phyloP scores from a whole-genome alignment of 2,329 filamentous ascomycete species.

The Fusarium scirpi region DNA sequence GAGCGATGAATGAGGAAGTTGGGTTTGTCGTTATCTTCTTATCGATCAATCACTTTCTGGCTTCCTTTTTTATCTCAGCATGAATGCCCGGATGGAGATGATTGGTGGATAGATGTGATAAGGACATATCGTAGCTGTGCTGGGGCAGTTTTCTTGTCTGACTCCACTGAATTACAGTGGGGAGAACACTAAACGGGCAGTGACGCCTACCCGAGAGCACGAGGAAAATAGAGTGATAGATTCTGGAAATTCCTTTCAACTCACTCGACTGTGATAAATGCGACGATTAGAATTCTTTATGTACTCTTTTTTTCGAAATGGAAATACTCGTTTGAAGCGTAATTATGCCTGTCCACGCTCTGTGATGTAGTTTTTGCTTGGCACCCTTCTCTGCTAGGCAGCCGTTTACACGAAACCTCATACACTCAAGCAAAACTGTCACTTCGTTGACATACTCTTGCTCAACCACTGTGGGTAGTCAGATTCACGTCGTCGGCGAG shows the following conservation, averaged over 20 bases:
- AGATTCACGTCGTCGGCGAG: neutral
- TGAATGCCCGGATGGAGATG: accelerated
- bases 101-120: neutral
- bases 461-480: neutral
- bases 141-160: neutral
- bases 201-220: neutral
- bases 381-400: accelerated
- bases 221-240: neutral
- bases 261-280: neutral
- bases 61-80: neutral
- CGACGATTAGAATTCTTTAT: too few species aligned
- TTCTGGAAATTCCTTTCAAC: neutral
- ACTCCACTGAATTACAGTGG: neutral
- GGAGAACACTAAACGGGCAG: neutral
- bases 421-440: too few species aligned
- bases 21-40: neutral
- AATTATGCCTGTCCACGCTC: neutral
- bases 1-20: neutral
- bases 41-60: neutral
- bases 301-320: too few species aligned
- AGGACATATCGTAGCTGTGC: neutral
- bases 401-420: accelerated
- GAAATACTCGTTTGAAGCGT: too few species aligned
- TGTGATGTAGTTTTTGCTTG: accelerated
- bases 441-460: too few species aligned